Percentiles rank a stretch among this genome's conserved stretches.
Conservation (phyloP, 257 asterid genomes). For the Gentiana straminea region DNA sequence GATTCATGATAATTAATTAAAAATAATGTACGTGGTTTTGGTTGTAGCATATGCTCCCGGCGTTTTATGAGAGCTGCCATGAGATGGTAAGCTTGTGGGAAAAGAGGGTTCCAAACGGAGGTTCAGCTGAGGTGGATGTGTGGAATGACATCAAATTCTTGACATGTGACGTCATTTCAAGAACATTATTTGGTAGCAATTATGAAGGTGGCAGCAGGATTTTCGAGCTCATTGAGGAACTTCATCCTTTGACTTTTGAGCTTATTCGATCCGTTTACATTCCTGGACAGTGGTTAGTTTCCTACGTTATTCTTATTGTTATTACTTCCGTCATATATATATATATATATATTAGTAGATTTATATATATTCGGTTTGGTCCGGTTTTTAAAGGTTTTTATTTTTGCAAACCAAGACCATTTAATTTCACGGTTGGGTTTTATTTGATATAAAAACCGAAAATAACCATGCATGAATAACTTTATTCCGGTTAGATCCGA, state of each 20-base stretch:
- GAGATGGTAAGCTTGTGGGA: conserved; percentile 47
- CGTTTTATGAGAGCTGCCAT: conserved; percentile 28
- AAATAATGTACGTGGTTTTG: too few relatives aligned
- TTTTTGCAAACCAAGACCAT: too few relatives aligned
- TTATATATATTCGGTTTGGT: too few relatives aligned
- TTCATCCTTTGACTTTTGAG: conserved; percentile 40
- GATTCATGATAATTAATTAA: too few relatives aligned
- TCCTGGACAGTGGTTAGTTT: conserved; percentile 49
- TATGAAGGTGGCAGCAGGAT: conserved; percentile 29
- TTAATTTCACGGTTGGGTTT: too few relatives aligned
- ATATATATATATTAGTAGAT: too few relatives aligned
- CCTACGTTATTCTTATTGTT: too few relatives aligned
- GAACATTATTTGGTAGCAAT: conserved; percentile 40
- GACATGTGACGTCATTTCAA: conserved; percentile 32
- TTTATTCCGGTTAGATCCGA: too few relatives aligned
- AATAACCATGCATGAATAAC: too few relatives aligned
- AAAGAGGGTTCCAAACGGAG: conserved; percentile 9
- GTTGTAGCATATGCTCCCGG: conserved; percentile 36
- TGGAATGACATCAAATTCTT: conserved; percentile 33
- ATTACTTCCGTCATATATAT: too few relatives aligned
- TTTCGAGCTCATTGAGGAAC: conserved; percentile 41
- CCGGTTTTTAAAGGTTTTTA: too few relatives aligned
- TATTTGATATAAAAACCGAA: too few relatives aligned
- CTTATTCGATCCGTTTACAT: conserved; percentile 38
- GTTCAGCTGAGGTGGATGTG: conserved; percentile 34